Base-by-base conservation (phyloP, 2,329 filamentous ascomycete species). In the Epichloe gansuensis region DNA sequence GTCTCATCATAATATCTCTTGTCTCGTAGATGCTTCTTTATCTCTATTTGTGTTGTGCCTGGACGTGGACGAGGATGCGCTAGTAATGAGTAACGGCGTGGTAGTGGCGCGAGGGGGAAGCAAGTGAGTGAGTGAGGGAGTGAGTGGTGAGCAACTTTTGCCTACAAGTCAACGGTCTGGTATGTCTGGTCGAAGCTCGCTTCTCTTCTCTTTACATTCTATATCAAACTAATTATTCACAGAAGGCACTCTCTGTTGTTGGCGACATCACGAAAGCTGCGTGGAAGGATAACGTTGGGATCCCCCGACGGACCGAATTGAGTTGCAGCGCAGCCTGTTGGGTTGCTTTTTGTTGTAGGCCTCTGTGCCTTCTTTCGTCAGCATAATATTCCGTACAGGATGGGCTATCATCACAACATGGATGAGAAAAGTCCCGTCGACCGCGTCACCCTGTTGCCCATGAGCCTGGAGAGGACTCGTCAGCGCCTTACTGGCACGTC, bases 401-500 rank as follows among this genome's bases (percentile, higher is more conserved):
- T 41, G 50, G 15, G 37, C n/a, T 6, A 12, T 17, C 13, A 2
- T 35, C 17, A 44, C n/a, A 44, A 44, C 17, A 43, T 50, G 28
- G 28, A 50, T 17, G 48, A 35, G 4, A 49, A 21, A 17, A 50
- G 13, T 23, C 39, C 15, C 25, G 28, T 49, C 25, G 34, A 9
- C 17, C 15, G 25, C 28, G 17, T 25, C 45, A 34, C 4, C 21
- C 50, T 6, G 28, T 13, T 43, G 42, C 13, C 39, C 43, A 47
- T 23, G 51, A 54, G 23, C 52, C 53, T 8, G 52, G 46, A 21
- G 57, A 54, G 44, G 52, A 43, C 38, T 54, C 46, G 5, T 57
- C 55, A 44, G 53, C 64, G 62, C 9, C 21, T 3, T 25, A 50
- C 6, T 6, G 48, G 4, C 68, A 69, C 21, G 61, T 69, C 51